Base-by-base conservation (phyloP, 139 green algal species). In the Cymbomonas tetramitiformis region DNA sequence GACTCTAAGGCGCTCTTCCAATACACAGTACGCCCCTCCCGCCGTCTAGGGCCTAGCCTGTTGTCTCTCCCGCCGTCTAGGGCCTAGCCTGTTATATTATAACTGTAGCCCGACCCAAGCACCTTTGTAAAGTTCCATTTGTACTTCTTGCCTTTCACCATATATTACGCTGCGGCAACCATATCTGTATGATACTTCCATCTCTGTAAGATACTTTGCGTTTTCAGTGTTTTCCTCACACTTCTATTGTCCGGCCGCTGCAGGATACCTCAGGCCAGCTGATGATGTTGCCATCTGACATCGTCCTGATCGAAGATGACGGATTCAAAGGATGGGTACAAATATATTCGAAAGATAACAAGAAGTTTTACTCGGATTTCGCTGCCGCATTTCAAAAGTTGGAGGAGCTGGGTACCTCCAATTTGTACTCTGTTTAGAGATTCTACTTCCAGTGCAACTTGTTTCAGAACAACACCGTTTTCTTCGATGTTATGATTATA, bases 201-300 rank as follows among this genome's bases (percentile, higher is more conserved):
- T n/a, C n/a, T 44, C 36, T 15, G 36, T 15, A 15, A 19, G 15
- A 15, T 44, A 15, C 15, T 44, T 44, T 19, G 36, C 36, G 15
- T 44, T 44, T 15, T 44, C 15, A 19, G 15, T 19, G 15, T 44
- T 15, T 44, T 15, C 36, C 36, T 15, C 36, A 19, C 15, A 44
- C 36, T 44, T 15, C 36, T 15, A 44, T 44, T 19, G 49, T 8
- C n/a, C n/a, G n/a, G n/a, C n/a, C n/a, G n/a, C n/a, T n/a, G n/a
- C n/a, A 93, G 67, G 81, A 93, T 73, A 72, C 72, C 58, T 77
- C 36, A 44, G 54, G 60, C 1, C 18, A 76, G 56, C 74, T 95
- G 18, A 94, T 95, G 86, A 95, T 94, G 86, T 68, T 93, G 38
- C 76, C 78, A 19, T 77, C 77, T 0, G 74, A 82, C 59, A 78